Evolutionary conservation across 2,329 filamentous ascomycete genomes (phyloP).

Genomic region (Colletotrichum tropicale): DNA sequence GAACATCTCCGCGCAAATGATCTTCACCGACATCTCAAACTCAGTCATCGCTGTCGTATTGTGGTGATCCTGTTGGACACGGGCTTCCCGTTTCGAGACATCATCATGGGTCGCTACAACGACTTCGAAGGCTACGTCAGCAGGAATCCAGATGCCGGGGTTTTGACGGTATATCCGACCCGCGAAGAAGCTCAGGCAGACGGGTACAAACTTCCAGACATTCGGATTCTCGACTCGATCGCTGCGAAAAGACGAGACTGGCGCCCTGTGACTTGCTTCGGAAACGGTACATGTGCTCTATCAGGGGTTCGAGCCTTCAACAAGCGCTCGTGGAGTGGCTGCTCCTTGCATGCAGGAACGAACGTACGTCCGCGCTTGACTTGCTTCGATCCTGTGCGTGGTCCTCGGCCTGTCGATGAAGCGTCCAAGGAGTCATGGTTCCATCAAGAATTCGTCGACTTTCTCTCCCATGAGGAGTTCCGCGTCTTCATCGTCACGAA

Average conservation of each 20-base stretch:
- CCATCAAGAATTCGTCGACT: background rate
- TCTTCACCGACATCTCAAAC: background rate
- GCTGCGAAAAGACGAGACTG: background rate
- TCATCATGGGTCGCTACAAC: background rate
- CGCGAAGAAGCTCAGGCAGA: background rate
- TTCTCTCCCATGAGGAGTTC: background rate
- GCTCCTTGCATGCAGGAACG: background rate
- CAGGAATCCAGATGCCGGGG: background rate
- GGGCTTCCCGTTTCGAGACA: background rate
- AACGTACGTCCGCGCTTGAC: background rate
- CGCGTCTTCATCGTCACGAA: background rate
- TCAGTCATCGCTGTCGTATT: background rate
- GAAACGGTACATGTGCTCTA: background rate
- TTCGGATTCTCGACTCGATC: background rate
- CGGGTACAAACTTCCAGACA: background rate
- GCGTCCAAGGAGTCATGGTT: background rate
- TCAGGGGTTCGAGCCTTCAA: background rate
- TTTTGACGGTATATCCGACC: background rate
- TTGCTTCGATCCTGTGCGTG: background rate
- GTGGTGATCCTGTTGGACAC: background rate
- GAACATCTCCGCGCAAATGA: background rate
- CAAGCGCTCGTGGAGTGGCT: background rate
- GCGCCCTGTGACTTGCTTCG: background rate
- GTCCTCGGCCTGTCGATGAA: background rate
- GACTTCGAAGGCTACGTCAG: background rate